These are phyloP conservation scores for Ceratocystis papillata DNA, from an alignment of 2,329 filamentous ascomycete genomes.

Conservation along the genomic window DNA sequence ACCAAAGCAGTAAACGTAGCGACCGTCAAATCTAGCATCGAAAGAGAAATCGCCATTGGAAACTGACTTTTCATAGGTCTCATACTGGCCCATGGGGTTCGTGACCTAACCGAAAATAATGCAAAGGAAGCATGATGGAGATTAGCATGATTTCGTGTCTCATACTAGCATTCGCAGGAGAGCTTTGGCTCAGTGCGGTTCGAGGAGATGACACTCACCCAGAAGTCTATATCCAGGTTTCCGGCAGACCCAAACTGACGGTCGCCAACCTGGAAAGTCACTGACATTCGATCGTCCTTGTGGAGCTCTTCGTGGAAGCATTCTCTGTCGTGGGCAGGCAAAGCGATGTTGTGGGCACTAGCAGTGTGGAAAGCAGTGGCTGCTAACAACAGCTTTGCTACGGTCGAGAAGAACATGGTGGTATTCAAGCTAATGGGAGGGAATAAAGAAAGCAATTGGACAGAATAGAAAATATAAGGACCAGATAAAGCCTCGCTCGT, in stretches of 20 bases:
- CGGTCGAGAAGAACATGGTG: conserved; percentile 37
- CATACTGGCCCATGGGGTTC: conserved; percentile 63
- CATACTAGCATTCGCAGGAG: background rate
- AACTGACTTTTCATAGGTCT: conserved; percentile 67
- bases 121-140: background rate
- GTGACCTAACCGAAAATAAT: conserved; percentile 47
- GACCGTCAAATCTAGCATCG: conserved; percentile 71
- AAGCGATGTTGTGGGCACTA: conserved; percentile 87
- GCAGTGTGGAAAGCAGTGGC: conserved; percentile 44
- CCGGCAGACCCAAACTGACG: conserved; percentile 89
- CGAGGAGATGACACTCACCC: conserved; percentile 47
- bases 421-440: background rate
- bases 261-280: conserved; percentile 96
- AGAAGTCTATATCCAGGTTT: conserved; percentile 95
- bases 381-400: conserved; percentile 37
- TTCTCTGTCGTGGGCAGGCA: conserved; percentile 84
- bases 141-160: background rate
- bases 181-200: background rate
- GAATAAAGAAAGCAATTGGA: background rate
- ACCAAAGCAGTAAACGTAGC: conserved; percentile 95
- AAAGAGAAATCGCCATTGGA: conserved; percentile 93
- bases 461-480: conserved; percentile 3
- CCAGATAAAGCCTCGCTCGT: background rate
- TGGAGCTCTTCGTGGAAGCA: conserved; percentile 95
- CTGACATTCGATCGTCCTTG: conserved; percentile 93